phyloP scores from a whole-genome alignment of 768 basidiomycete genomes.

The Boletus vermiculosoides region DNA sequence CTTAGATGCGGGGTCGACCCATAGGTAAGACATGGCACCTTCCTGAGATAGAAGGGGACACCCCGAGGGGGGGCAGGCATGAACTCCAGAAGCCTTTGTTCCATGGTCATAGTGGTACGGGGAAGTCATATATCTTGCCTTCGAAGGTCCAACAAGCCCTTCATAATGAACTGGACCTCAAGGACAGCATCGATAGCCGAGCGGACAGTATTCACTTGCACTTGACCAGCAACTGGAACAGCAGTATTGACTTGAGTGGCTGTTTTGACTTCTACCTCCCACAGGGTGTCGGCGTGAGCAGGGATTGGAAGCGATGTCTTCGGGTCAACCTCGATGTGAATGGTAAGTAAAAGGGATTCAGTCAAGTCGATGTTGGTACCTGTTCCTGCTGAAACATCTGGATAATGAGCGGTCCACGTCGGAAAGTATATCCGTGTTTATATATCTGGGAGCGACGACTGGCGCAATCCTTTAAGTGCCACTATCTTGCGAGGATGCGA shows the following conservation, averaged over 20 bases:
- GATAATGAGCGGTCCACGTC: conserved; percentile 66
- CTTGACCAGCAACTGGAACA: conserved; percentile 25
- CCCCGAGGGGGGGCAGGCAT: not conserved
- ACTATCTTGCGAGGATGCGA: not conserved
- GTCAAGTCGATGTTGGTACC: conserved; percentile 36
- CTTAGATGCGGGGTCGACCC: not conserved
- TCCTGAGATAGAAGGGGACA: not conserved
- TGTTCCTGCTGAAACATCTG: conserved; percentile 87
- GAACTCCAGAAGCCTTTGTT: not conserved
- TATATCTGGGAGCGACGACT: conserved; percentile 75
- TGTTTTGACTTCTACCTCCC: conserved; percentile 89
- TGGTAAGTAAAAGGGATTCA: conserved; percentile 6
- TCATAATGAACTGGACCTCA: conserved; percentile 81
- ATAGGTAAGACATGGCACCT: not conserved
- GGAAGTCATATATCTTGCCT: conserved; percentile 60
- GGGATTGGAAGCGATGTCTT: conserved; percentile 74
- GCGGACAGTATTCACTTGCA: conserved; percentile 70
- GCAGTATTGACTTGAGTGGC: conserved; percentile 75
- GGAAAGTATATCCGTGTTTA: conserved; percentile 78
- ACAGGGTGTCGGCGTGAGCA: conserved; percentile 76
- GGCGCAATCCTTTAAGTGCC: conserved; percentile 3
- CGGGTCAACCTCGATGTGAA: conserved; percentile 55
- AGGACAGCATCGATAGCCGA: conserved; percentile 71
- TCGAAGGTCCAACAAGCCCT: conserved; percentile 74
- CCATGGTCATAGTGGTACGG: not conserved